phyloP scores from a whole-genome alignment of 2,329 filamentous ascomycete species.

The Incumbomyces lentus region DNA sequence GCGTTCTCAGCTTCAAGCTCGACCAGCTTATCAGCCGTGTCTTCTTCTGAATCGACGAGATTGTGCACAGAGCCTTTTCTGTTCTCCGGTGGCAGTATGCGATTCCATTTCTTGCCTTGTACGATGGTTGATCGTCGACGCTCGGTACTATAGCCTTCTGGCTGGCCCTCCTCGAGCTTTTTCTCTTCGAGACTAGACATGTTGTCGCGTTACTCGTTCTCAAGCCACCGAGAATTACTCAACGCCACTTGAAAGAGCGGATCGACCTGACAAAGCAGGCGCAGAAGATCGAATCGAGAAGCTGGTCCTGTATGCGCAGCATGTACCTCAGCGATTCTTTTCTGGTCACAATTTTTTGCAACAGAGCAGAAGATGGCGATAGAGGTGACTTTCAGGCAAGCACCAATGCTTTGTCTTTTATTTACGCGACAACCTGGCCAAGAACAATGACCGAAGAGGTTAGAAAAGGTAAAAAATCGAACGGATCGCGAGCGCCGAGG shows the following conservation, averaged over 20 bases:
- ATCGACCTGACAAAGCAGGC: slow-evolving; percentile 21
- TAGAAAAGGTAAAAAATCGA: no score
- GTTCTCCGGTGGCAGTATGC: slow-evolving; percentile 18
- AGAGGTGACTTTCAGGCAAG: no score
- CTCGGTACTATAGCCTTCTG: slow-evolving; percentile 10
- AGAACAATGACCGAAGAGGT: no score
- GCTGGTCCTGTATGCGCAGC: slow-evolving; percentile 10
- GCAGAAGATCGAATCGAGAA: slow-evolving; percentile 17
- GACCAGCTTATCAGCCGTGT: slow-evolving; percentile 47
- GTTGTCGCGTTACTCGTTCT: background rate
- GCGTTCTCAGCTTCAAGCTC: slow-evolving; percentile 64
- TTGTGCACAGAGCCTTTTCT: slow-evolving; percentile 15
- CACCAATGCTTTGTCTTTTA: no score
- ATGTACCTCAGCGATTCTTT: slow-evolving; percentile 9
- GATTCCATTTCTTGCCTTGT: slow-evolving; percentile 18
- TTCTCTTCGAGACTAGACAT: slow-evolving; percentile 16
- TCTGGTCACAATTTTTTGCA: no score
- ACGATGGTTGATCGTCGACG: slow-evolving; percentile 13
- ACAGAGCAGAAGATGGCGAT: no score
- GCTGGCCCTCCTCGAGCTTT: slow-evolving; percentile 8
- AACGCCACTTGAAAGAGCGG: slow-evolving; percentile 21
- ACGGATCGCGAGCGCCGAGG: no score
- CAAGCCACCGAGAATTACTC: slow-evolving; percentile 7
- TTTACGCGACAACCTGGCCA: no score
- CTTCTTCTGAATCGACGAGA: slow-evolving; percentile 31